These are phyloP conservation scores for Metschnikowia peoriensis DNA, from an alignment of 805 yeast genomes.

Conservation along the genomic window DNA sequence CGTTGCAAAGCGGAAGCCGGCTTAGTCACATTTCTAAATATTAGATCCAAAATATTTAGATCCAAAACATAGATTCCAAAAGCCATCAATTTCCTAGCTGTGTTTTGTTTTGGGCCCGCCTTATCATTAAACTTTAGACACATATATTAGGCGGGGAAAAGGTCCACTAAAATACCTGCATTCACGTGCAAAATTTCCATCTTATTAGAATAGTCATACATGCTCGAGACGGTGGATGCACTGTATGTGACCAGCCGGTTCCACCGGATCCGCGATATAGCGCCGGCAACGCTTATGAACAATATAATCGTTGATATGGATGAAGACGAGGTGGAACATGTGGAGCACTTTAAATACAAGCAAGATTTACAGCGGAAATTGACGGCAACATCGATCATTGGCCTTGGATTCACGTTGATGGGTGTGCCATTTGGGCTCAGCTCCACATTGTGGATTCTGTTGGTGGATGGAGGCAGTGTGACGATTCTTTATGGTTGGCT, in stretches of 20 bases:
- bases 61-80: no score
- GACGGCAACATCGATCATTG: constrained; percentile 68
- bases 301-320: constrained; percentile 23
- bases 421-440: constrained; percentile 80
- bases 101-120: no score
- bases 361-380: constrained; percentile 68
- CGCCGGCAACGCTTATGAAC: constrained; percentile 18
- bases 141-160: no score
- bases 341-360: constrained; percentile 72
- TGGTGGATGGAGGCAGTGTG: constrained; percentile 74
- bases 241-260: constrained; percentile 13
- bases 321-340: constrained; percentile 51
- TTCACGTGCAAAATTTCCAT: no score
- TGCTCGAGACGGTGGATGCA: constrained; percentile 9
- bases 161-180: no score
- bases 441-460: constrained; percentile 67
- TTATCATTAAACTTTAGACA: no score
- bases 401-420: constrained; percentile 78
- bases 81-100: no score
- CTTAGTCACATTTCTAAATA: background rate
- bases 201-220: no score
- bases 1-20: background rate
- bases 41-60: no score
- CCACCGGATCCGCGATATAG: constrained; percentile 17
- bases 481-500: constrained; percentile 77